Percentiles rank a stretch among this genome's conserved stretches.
These are phyloP conservation scores for Maudiozyma bulderi DNA, from an alignment of 805 yeast species.

Conservation along the genomic window DNA sequence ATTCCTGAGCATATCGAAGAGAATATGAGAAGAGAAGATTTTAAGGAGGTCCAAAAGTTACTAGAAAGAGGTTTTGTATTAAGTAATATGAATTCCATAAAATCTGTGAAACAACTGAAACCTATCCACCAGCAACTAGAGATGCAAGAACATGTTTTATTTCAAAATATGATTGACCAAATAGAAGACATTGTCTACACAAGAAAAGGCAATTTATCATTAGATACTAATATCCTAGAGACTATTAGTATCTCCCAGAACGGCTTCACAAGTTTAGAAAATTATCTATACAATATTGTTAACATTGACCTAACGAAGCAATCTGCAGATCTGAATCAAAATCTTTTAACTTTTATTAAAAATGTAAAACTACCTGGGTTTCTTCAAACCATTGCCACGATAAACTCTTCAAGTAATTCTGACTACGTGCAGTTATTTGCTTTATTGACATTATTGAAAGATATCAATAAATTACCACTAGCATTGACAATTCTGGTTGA, in stretches of 20 bases:
- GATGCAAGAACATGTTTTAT: conserved; percentile 48
- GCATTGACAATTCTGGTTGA: conserved; percentile 46
- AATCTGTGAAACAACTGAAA: conserved; percentile 47
- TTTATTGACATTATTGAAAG: conserved; percentile 49
- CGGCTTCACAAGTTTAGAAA: conserved; percentile 39
- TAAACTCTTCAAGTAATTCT: conserved; percentile 7
- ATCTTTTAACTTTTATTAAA: conserved; percentile 28
- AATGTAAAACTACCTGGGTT: conserved; percentile 1
- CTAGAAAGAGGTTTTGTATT: conserved; percentile 36
- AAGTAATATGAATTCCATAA: conserved; percentile 44
- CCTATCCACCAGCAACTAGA: conserved; percentile 44
- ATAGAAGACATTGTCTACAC: conserved; percentile 59
- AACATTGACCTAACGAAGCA: conserved; percentile 47
- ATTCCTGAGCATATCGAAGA: conserved; percentile 58
- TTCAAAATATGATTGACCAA: conserved; percentile 70
- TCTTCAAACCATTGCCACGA: not conserved
- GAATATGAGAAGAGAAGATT: conserved; percentile 58
- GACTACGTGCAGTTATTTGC: conserved; percentile 31
- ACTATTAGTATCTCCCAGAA: conserved; percentile 14
- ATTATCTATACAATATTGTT: conserved; percentile 45
- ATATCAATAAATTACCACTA: conserved; percentile 50
- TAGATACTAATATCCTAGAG: conserved; percentile 18
- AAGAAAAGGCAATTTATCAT: conserved; percentile 24
- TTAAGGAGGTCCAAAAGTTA: conserved; percentile 52
- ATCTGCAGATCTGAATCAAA: conserved; percentile 32